Evolutionary conservation across 306 rosid species (phyloP), one percentile per base, ranked within the genome.

Genomic region (Ziziphus jujuba): DNA sequence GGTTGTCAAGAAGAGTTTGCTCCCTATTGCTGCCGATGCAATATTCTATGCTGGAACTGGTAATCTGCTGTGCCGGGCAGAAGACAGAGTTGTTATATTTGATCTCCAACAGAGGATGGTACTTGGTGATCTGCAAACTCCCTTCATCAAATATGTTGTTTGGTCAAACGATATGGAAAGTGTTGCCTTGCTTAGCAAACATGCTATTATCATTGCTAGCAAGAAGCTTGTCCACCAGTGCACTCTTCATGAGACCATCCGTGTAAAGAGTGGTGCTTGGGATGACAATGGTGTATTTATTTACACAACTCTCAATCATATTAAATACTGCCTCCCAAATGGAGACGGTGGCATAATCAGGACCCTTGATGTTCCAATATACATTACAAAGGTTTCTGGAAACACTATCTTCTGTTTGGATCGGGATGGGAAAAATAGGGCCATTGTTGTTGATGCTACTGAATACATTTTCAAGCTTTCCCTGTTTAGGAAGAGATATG

Each of bases 201-300:
- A 90, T 70, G 81, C 97, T 20, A 85, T 90, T 65, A 73, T 87
- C 57, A 84, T 90, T 67, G 95, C 95, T 16, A 87, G 52, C 75
- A 85, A 87, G 84, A 85, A 85, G 81, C 91, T 90, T 55, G 95
- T 85, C 68, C 97, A 87, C 57, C 97, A 87, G 44, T 90, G 97
- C 84, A 90, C 95, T 51, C 90, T 90, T 53, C 97, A 90, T 34
- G 97, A 90, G 84, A 87, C 97, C 58, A 90, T 90, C 64, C 97
- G 97, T 51, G 91, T 90, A 61, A 90, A 90, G 76, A 90, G 97
- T 70, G 97, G 97, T 51, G 91, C 87, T 20, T 90, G 97, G 97
- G 97, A 90, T 80, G 95, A 90, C 57, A 84, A 87, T 70, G 97
- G 97, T 40, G 84, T 90, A 69, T 87, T 90, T 72, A 84, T 90